phyloP scores from a whole-genome alignment of 129 eudicot genomes.

The Apium graveolens region DNA sequence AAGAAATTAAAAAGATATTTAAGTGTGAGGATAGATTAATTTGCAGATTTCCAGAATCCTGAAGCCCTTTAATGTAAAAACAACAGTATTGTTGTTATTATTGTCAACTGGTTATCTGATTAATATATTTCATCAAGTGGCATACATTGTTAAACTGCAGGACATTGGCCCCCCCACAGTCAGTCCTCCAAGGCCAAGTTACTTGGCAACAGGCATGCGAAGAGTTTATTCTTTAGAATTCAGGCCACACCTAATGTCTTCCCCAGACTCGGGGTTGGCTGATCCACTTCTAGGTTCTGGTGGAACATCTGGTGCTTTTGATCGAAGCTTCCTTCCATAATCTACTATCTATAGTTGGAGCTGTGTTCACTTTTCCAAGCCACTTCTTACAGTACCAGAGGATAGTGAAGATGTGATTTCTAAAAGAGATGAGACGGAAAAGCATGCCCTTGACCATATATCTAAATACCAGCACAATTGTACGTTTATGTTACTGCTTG shows the following conservation, averaged over 20 bases:
- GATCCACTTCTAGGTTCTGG: slow-evolving; percentile 77
- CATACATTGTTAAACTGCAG: slow-evolving; percentile 20
- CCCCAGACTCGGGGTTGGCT: slow-evolving; percentile 88
- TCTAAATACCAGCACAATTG: slow-evolving; percentile 81
- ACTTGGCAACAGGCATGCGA: slow-evolving; percentile 63
- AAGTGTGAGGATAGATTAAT: not conserved
- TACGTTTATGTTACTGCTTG: slow-evolving; percentile 28
- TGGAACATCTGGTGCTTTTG: slow-evolving; percentile 53
- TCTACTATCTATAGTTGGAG: slow-evolving; percentile 95
- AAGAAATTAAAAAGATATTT: not conserved
- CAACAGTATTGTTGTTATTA: not conserved
- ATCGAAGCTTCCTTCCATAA: slow-evolving; percentile 85
- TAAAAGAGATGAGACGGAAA: slow-evolving; percentile 78
- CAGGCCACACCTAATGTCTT: slow-evolving; percentile 68
- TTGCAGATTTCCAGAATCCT: not conserved
- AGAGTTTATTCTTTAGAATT: slow-evolving; percentile 90
- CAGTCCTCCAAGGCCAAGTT: slow-evolving; percentile 93
- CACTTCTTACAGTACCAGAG: slow-evolving; percentile 74
- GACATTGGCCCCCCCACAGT: slow-evolving; percentile 85
- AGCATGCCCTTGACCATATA: slow-evolving; percentile 59
- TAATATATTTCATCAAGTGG: not conserved
- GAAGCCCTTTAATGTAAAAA: not conserved
- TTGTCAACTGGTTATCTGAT: not conserved
- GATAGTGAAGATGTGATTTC: slow-evolving; percentile 57
- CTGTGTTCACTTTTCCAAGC: slow-evolving; percentile 94